Base-by-base conservation (phyloP, 1,139 yeast species). In the Protomyces pachydermus region DNA sequence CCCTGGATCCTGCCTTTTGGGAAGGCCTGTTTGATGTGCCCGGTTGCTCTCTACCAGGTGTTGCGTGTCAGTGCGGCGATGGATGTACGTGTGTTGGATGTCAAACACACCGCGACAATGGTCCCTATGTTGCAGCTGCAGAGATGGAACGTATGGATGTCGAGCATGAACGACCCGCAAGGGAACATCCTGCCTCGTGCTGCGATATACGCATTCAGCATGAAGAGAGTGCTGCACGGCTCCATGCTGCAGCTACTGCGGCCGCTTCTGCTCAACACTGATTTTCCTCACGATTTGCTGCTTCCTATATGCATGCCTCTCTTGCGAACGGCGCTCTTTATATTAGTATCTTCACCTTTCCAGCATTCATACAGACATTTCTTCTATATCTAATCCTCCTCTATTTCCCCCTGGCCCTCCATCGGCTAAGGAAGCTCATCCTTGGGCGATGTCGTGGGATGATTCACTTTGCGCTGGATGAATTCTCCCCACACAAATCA, bases 121-220 rank as follows among this genome's bases (percentile, higher is more conserved):
- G 20, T 42, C 45, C 32, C 18, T 25, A 39, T 25, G 56, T 58
- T 18, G 35, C 62, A 18, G 28, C 46, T 23, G 54, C 39, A 32
- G 62, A 58, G 14, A 39, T 58, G 35, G 62, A 51, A 28, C 38
- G 56, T n/a, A 58, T 58, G 62, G 62, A 58, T 42, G 39, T 58
- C 52, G 28, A 20, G 50, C 42, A 18, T 35, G 53, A 58, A 4
- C 38, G 14, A n/a, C 42, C 42, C 10, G 53, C 32, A 6, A 39
- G 56, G 9, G 25, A 34, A n/a, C 62, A 58, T 52, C 62, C 62
- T 6, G n/a, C 62, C 9, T 14, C 37, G 10, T 58, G 62, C 35
- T 58, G 62, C 56, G 62, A 58, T 20, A 58, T 53, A n/a, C 54
- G 62, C 16, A 28, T 38, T n/a, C n/a, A 18, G 45, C 62, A 58